These are phyloP conservation scores for Sphagnum contortum DNA, from an alignment of 225 moss, liverwort and hornwort genomes.

Conservation along the genomic window DNA sequence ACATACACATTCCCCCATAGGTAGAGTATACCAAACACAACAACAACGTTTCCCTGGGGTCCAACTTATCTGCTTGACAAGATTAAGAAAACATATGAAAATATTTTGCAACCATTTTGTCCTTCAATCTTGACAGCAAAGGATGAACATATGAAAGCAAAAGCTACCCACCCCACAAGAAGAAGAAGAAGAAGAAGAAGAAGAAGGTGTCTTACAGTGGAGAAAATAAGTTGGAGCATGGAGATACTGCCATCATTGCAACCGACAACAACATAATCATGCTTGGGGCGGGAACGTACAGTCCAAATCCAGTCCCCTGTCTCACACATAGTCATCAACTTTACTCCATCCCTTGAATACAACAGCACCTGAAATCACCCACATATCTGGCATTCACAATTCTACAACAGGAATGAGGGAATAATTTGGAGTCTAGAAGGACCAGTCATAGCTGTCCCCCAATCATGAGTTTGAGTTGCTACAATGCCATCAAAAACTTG, in stretches of 20 bases:
- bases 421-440: too few relatives aligned
- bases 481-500: neutral
- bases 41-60: too few relatives aligned
- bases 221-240: constrained; percentile 87
- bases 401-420: neutral
- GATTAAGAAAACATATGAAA: too few relatives aligned
- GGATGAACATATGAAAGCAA: too few relatives aligned
- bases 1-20: constrained; percentile 20
- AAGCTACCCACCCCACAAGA: too few relatives aligned
- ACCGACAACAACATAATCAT: constrained; percentile 82
- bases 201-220: constrained; percentile 42
- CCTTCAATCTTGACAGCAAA: too few relatives aligned
- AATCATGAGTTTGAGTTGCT: neutral
- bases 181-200: too few relatives aligned
- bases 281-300: constrained; percentile 75
- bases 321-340: constrained; percentile 81
- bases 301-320: constrained; percentile 90
- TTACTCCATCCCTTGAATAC: constrained; percentile 79
- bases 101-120: too few relatives aligned
- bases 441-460: neutral
- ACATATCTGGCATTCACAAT: constrained; percentile 12
- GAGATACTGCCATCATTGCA: constrained; percentile 98
- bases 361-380: constrained; percentile 60
- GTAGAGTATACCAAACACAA: too few relatives aligned
- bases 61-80: too few relatives aligned